These are phyloP conservation scores for Lobosporangium transversale DNA, from an alignment of 192 early-diverging fungal species.

Conservation along the genomic window DNA sequence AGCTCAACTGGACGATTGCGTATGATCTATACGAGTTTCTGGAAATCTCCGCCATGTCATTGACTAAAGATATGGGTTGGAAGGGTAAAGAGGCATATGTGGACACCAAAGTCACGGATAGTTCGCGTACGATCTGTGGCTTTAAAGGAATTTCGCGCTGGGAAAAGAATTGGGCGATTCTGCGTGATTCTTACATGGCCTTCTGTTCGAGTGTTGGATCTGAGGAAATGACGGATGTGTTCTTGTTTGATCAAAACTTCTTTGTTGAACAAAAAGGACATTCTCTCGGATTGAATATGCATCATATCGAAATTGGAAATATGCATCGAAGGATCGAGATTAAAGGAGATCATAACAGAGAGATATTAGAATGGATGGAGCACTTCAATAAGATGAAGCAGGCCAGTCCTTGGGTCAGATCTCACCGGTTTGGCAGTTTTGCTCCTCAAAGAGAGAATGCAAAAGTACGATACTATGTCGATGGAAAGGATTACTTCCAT, in stretches of 20 bases:
- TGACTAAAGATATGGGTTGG: slow-evolving; percentile 84
- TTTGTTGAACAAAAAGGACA: slow-evolving; percentile 33
- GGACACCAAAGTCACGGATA: slow-evolving; percentile 70
- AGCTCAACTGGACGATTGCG: slow-evolving; percentile 66
- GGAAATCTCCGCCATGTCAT: slow-evolving; percentile 76
- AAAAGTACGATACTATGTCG: slow-evolving; percentile 82
- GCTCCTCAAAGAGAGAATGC: slow-evolving; percentile 74
- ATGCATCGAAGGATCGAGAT: slow-evolving; percentile 72
- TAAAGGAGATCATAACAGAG: slow-evolving; percentile 69
- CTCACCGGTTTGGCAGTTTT: slow-evolving; percentile 80
- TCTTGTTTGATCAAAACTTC: slow-evolving; percentile 63
- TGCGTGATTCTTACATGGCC: slow-evolving; percentile 78
- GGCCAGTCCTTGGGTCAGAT: slow-evolving; percentile 69
- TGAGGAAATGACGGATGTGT: slow-evolving; percentile 55
- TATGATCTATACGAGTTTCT: slow-evolving; percentile 81
- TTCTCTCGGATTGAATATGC: slow-evolving; percentile 59
- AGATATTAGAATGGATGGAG: slow-evolving; percentile 76
- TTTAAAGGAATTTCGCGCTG: slow-evolving; percentile 51
- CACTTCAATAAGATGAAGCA: slow-evolving; percentile 66
- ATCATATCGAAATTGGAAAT: slow-evolving; percentile 71
- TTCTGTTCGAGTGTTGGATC: slow-evolving; percentile 60
- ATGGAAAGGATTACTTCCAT: slow-evolving; percentile 82
- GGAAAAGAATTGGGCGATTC: slow-evolving; percentile 75
- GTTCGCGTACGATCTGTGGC: slow-evolving; percentile 54
- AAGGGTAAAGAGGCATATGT: slow-evolving; percentile 85